phyloP scores from a whole-genome alignment of 169 alveolate species.

The Babesia sp. region DNA sequence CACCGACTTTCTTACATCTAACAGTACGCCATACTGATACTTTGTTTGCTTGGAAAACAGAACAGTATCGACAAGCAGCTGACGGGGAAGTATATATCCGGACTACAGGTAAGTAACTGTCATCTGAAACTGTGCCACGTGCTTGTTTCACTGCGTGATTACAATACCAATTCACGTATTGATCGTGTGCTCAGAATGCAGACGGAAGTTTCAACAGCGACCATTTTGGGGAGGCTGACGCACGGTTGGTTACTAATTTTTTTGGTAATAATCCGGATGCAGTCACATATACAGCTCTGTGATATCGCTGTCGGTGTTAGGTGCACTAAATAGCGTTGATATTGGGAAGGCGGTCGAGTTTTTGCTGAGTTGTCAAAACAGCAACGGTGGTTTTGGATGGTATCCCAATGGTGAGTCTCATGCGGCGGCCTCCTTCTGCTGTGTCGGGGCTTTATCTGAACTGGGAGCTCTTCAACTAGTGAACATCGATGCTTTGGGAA shows the following conservation, averaged over 20 bases:
- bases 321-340: conserved; percentile 79
- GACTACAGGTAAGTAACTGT: conserved; percentile 74
- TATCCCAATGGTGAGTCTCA: conserved; percentile 94
- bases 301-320: conserved; percentile 84
- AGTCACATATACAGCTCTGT: conserved; percentile 90
- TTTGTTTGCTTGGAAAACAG: conserved; percentile 75
- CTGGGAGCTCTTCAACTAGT: conserved; percentile 54
- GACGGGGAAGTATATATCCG: conserved; percentile 80
- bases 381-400: conserved; percentile 94
- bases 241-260: conserved; percentile 68
- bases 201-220: conserved; percentile 95
- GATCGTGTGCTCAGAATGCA: conserved; percentile 68
- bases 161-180: background rate
- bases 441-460: conserved; percentile 80
- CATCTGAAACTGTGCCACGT: background rate
- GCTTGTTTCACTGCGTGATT: background rate
- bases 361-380: conserved; percentile 87
- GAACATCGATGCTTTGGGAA: conserved; percentile 61
- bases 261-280: too few relatives aligned
- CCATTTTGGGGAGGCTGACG: conserved; percentile 91
- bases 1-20: background rate
- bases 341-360: conserved; percentile 82
- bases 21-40: conserved; percentile 85
- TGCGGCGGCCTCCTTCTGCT: conserved; percentile 95
- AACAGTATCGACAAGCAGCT: conserved; percentile 75